Evolutionary conservation across 148 eudicot genomes (phyloP), one percentile per base, ranked within the genome.

Genomic region (Polygonum maritimum): DNA sequence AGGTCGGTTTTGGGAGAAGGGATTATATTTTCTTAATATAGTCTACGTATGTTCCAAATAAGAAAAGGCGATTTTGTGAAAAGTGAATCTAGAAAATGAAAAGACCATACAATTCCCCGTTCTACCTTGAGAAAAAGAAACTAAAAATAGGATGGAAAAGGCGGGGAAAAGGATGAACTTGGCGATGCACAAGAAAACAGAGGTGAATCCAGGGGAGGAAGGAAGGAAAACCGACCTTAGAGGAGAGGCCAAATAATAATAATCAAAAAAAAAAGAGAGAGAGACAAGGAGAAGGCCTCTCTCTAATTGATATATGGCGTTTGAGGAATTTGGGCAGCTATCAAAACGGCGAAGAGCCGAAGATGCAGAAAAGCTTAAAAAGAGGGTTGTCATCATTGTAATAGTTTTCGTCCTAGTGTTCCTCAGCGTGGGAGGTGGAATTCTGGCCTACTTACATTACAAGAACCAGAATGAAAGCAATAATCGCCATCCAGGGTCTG

Each of bases 321-420:
- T 90, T 80, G 89, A 90, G 78, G 92, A 87, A 75, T 90, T 90
- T 22, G 88, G 89, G 67, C 88, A 87, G 16, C 44, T 90, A 73
- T 84, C 95, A 11, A 90, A 86, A 80, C 90, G 90, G 8, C 82
- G 92, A 13, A 84, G 83, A 55, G 85, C 58, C 47, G 95, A 90
- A 71, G 79, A 80, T 52, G 82, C 81, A 45, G 84, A 81, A 75
- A 82, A 86, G 71, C 65, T 74, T 5, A 85, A 75, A 52, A 86
- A 80, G 77, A 85, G 79, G 80, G 78, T 87, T 10, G 40, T 76
- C 0, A 73, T 88, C 5, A 77, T 76, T 0, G 45, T 82, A 0
- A 67, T 81, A 38, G 73, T 77, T 3, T 45, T 8, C 38, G 15
- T 88, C 26, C n/a, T 87, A n/a, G 36, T 90, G 22, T 67, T 92